Evolutionary conservation across 2,329 filamentous ascomycete genomes (phyloP).

Genomic region (Penicillium sp.): DNA sequence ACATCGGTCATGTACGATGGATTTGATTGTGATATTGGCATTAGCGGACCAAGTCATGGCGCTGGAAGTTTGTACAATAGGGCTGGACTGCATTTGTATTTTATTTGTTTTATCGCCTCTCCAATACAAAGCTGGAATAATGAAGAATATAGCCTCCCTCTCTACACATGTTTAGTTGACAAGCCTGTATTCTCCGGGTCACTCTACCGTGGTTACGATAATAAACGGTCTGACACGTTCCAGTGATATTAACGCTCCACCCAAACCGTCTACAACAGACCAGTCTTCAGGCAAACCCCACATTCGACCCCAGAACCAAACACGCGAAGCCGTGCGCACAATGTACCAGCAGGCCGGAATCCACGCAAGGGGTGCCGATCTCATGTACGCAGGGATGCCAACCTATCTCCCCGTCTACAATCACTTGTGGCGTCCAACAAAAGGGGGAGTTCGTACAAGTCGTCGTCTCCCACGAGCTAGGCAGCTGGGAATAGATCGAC

Average conservation of each 20-base stretch:
- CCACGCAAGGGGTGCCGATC: slow-evolving; percentile 18
- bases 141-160: background rate
- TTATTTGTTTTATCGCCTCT: background rate
- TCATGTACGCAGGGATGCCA: slow-evolving; percentile 5
- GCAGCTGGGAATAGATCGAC: no score
- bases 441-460: background rate
- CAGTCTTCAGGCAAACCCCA: no score
- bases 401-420: background rate
- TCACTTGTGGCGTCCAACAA: background rate
- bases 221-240: no score
- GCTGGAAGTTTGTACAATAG: background rate
- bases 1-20: slow-evolving; percentile 2
- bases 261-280: no score
- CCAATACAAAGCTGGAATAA: background rate
- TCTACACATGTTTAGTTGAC: no score
- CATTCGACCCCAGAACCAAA: slow-evolving; percentile 7
- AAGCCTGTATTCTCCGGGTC: no score
- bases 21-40: background rate
- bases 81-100: background rate
- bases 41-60: background rate
- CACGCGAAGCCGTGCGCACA: slow-evolving; percentile 7
- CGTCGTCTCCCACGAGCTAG: no score
- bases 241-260: no score
- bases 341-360: slow-evolving; percentile 7
- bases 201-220: no score